Percentiles rank a stretch among this genome's conserved stretches.
Evolutionary conservation across 768 basidiomycete species (phyloP).

Genomic region (Tulasnella sp.): DNA sequence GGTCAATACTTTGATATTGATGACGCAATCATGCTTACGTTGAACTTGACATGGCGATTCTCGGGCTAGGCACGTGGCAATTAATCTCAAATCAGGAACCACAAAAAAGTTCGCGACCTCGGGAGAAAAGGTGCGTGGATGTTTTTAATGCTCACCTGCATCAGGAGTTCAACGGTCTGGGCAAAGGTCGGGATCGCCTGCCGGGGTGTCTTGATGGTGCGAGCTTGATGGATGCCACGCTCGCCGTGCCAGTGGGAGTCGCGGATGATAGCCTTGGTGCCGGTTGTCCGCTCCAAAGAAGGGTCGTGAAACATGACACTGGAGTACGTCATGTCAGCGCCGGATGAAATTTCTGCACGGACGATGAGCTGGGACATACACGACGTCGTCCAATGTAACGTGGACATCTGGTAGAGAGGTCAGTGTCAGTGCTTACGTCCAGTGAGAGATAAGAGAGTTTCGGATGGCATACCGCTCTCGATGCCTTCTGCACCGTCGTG

Average conservation of each 20-base stretch:
- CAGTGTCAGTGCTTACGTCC: neutral
- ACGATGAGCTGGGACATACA: constrained; percentile 26
- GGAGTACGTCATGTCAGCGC: neutral
- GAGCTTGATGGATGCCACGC: constrained; percentile 64
- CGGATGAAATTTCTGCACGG: neutral
- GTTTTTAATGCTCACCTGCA: constrained; percentile 41
- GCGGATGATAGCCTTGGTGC: constrained; percentile 59
- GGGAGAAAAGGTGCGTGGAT: neutral
- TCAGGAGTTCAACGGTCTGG: constrained; percentile 69
- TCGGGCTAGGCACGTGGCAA: constrained; percentile 18
- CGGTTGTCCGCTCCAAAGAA: constrained; percentile 70
- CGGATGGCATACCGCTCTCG: constrained; percentile 63
- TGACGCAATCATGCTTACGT: constrained; percentile 25
- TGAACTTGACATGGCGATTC: constrained; percentile 31
- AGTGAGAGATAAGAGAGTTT: neutral
- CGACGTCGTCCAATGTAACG: constrained; percentile 74
- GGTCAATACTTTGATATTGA: constrained; percentile 5
- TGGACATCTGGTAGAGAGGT: constrained; percentile 66
- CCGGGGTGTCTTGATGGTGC: constrained; percentile 67
- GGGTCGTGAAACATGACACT: constrained; percentile 91
- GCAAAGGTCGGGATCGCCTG: constrained; percentile 86
- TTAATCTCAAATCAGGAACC: neutral
- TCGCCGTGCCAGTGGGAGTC: constrained; percentile 62
- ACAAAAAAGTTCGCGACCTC: neutral
- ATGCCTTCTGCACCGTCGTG: constrained; percentile 93